Conservation (phyloP, 495 filamentous ascomycete species). For the Penicillium goetzii region DNA sequence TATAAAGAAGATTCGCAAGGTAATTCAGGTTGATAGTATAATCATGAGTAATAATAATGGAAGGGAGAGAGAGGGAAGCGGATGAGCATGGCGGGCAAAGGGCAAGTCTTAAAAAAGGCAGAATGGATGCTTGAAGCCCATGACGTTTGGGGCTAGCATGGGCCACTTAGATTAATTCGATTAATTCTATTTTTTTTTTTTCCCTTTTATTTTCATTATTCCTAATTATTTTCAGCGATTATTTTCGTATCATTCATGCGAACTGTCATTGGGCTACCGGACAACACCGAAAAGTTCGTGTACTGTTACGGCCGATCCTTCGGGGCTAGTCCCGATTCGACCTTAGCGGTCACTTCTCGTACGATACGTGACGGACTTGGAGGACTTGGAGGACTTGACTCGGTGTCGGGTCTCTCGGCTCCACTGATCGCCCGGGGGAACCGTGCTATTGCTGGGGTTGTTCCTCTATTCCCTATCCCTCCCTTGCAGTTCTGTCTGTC, state of each 20-base stretch:
- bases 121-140: constrained; percentile 9
- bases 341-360: constrained; percentile 5
- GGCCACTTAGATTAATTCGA: neutral
- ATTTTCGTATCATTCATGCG: neutral
- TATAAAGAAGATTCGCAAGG: neutral
- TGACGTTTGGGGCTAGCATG: constrained; percentile 19
- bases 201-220: neutral
- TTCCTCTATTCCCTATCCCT: neutral
- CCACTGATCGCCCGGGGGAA: constrained; percentile 15
- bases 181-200: neutral
- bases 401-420: constrained; percentile 2
- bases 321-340: constrained; percentile 13
- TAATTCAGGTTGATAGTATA: constrained; percentile 9
- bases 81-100: constrained; percentile 8
- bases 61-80: neutral
- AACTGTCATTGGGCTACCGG: constrained; percentile 1
- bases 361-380: constrained; percentile 9
- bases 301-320: constrained; percentile 17
- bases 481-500: constrained; percentile 1
- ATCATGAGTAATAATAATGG: constrained; percentile 27
- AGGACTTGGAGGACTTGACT: neutral
- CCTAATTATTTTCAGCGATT: neutral
- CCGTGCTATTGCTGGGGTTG: constrained; percentile 2
- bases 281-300: constrained; percentile 12
- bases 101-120: constrained; percentile 26